A percentile compares a stretch with the other conserved stretches of the same genome.
These are phyloP conservation scores for Beauveria bassiana DNA, from an alignment of 2,329 filamentous ascomycete genomes.

Conservation along the genomic window DNA sequence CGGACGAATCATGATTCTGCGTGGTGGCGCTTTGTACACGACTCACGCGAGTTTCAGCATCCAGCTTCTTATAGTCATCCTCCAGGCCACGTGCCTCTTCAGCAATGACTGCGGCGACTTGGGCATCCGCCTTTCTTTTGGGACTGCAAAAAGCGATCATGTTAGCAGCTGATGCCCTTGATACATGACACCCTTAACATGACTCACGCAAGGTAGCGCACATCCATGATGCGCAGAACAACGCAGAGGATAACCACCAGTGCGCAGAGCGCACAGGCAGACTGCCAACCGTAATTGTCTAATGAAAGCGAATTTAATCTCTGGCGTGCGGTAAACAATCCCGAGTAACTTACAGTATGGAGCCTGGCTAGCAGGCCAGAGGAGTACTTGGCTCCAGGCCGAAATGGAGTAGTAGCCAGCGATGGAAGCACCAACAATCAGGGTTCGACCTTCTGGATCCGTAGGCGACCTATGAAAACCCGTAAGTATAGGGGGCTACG, in stretches of 20 bases:
- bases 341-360: conserved; percentile 33
- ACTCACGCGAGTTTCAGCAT: background rate
- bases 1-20: background rate
- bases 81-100: background rate
- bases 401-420: conserved; percentile 42
- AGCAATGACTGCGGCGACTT: background rate
- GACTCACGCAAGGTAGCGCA: conserved; percentile 15
- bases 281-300: conserved; percentile 42
- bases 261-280: conserved; percentile 34
- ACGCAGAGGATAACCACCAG: conserved; percentile 39
- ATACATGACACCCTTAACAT: background rate
- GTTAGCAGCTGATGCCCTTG: background rate
- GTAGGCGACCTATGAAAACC: background rate
- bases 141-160: background rate
- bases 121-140: conserved; percentile 9
- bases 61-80: background rate
- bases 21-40: background rate
- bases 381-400: conserved; percentile 43
- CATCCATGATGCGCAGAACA: conserved; percentile 34
- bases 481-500: background rate
- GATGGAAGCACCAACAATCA: conserved; percentile 41
- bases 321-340: too few relatives aligned
- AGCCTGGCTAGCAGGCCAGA: conserved; percentile 44
- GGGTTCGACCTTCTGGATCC: conserved; percentile 12
- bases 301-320: background rate